These are phyloP conservation scores for Neurospora sp. DNA, from an alignment of 495 filamentous ascomycete species.

Conservation along the genomic window DNA sequence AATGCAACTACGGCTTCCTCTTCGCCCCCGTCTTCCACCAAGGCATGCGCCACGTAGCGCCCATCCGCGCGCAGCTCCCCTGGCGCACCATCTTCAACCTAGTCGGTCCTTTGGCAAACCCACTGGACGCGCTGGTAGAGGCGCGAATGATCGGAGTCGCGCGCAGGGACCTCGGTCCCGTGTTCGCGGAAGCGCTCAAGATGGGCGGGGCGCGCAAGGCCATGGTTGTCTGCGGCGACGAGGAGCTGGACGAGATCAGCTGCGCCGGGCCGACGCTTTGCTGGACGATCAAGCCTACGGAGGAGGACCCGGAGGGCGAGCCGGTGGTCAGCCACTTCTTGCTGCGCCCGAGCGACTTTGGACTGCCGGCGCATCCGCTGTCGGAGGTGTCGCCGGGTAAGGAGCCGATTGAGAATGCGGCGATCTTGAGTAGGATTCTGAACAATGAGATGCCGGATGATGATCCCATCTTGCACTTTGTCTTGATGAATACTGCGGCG, in stretches of 20 bases:
- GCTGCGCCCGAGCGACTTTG: constrained; percentile 74
- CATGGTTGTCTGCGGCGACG: constrained; percentile 85
- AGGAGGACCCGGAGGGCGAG: constrained; percentile 33
- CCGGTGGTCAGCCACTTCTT: constrained; percentile 62
- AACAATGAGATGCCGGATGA: constrained; percentile 58
- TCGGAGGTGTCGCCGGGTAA: constrained; percentile 71
- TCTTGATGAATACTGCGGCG: constrained; percentile 86
- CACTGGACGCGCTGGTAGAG: constrained; percentile 65
- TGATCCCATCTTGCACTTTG: constrained; percentile 85
- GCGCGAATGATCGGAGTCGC: constrained; percentile 87
- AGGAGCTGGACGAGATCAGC: constrained; percentile 91
- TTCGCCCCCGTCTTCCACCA: constrained; percentile 96
- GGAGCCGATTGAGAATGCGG: constrained; percentile 76
- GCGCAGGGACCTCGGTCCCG: constrained; percentile 68
- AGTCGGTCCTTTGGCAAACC: constrained; percentile 85
- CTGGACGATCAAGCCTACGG: constrained; percentile 56
- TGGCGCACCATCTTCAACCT: constrained; percentile 96
- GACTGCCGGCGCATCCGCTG: constrained; percentile 64
- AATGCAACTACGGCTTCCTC: constrained; percentile 86
- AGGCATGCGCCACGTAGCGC: constrained; percentile 77
- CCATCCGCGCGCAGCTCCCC: constrained; percentile 72
- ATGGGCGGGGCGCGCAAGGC: constrained; percentile 72
- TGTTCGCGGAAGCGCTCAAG: constrained; percentile 76
- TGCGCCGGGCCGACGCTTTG: constrained; percentile 80
- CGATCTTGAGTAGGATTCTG: constrained; percentile 68